A percentile compares a stretch with the other conserved stretches of the same genome.
Conservation (phyloP, 2,329 filamentous ascomycete species). For the Xylaria sp. region DNA sequence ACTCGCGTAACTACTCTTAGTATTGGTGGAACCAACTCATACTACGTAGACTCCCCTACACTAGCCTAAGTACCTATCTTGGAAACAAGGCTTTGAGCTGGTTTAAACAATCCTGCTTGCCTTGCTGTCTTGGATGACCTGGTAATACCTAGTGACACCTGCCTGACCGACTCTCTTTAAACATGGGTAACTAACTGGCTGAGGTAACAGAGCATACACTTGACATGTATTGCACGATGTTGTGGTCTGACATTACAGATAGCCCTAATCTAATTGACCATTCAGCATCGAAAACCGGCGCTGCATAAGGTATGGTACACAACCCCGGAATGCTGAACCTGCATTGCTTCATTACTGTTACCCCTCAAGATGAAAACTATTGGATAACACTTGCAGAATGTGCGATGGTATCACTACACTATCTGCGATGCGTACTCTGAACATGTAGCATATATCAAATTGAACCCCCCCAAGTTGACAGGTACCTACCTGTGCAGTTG, state of each 20-base stretch:
- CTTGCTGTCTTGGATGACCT: background rate
- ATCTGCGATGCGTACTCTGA: background rate
- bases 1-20: background rate
- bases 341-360: conserved; percentile 22
- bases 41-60: background rate
- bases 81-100: background rate
- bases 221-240: background rate
- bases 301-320: conserved; percentile 11
- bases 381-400: background rate
- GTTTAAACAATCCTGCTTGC: background rate
- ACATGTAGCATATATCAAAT: background rate
- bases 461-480: background rate
- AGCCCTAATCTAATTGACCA: conserved; percentile 19
- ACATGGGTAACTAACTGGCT: background rate
- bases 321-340: conserved; percentile 26
- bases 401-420: background rate
- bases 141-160: background rate
- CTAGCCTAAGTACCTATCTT: background rate
- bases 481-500: background rate
- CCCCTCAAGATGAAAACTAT: background rate
- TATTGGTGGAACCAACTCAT: background rate
- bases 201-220: background rate
- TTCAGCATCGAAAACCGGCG: conserved; percentile 14
- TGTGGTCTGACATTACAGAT: conserved; percentile 19
- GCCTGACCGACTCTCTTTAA: background rate